Evolutionary conservation across 202 grass and related monocot species (phyloP).

Genomic region (Bolboschoenoplectus hybrid): DNA sequence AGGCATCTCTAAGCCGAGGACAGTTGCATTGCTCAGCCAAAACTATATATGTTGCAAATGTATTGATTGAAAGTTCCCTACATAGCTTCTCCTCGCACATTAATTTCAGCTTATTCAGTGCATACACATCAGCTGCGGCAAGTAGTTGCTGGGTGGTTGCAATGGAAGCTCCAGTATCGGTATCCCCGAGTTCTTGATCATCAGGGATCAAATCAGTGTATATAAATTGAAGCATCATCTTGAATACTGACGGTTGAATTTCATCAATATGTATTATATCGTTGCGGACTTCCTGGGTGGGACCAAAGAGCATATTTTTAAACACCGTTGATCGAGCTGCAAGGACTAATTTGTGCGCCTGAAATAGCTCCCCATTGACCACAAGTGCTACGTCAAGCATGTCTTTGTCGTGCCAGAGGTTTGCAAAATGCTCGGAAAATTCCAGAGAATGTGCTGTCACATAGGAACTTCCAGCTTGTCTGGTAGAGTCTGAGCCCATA

Average conservation of each 20-base stretch:
- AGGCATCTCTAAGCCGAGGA: conserved; percentile 34
- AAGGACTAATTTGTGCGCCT: conserved; percentile 17
- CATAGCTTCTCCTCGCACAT: conserved; percentile 42
- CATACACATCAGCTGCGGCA: conserved; percentile 37
- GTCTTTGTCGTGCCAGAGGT: conserved; percentile 5
- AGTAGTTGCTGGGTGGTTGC: conserved; percentile 29
- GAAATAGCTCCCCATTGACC: conserved; percentile 11
- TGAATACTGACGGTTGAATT: conserved; percentile 39
- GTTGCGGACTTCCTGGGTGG: neutral
- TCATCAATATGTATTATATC: neutral
- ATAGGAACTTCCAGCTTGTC: neutral
- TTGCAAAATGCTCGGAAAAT: neutral
- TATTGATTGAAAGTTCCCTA: neutral
- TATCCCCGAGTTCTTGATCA: neutral
- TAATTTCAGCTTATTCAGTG: conserved; percentile 39
- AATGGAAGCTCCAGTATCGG: neutral
- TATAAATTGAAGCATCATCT: conserved; percentile 48
- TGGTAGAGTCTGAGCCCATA: neutral
- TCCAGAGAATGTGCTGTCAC: neutral
- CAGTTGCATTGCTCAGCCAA: conserved; percentile 43
- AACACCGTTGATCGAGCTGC: conserved; percentile 4
- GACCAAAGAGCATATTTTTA: conserved; percentile 25
- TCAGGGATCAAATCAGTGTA: conserved; percentile 44
- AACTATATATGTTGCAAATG: neutral
- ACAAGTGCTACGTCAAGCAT: conserved; percentile 26